Evolutionary conservation across 2,329 filamentous ascomycete species (phyloP).

Genomic region (Fusarium irregulare): DNA sequence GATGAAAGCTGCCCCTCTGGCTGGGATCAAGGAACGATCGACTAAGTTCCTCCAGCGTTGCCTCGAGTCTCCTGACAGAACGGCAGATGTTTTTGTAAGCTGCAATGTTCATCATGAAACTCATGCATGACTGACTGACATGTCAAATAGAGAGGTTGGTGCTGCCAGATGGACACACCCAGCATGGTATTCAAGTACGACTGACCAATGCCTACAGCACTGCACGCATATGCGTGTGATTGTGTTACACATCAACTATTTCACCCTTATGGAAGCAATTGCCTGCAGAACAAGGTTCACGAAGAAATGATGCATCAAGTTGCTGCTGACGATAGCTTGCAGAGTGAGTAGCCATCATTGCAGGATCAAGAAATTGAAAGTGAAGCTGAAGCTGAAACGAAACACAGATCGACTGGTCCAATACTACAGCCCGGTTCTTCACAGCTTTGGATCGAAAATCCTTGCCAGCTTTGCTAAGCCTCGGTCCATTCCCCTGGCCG

Average conservation of each 20-base stretch:
- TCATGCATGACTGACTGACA: slow-evolving; percentile 20
- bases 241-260: slow-evolving; percentile 77
- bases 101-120: neutral
- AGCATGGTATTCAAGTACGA: neutral
- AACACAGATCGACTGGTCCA: slow-evolving; percentile 66
- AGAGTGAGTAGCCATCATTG: slow-evolving; percentile 61
- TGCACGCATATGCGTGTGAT: slow-evolving; percentile 77
- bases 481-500: slow-evolving; percentile 68
- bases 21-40: slow-evolving; percentile 68
- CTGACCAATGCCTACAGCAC: slow-evolving; percentile 46
- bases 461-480: slow-evolving; percentile 64
- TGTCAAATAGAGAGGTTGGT: slow-evolving; percentile 48
- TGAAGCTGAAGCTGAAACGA: slow-evolving; percentile 19
- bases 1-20: slow-evolving; percentile 64
- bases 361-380: neutral
- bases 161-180: neutral
- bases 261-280: slow-evolving; percentile 71
- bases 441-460: slow-evolving; percentile 59
- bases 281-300: slow-evolving; percentile 65
- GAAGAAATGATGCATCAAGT: slow-evolving; percentile 75
- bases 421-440: slow-evolving; percentile 66
- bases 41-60: slow-evolving; percentile 66
- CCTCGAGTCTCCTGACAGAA: slow-evolving; percentile 55
- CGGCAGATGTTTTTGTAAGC: slow-evolving; percentile 71
- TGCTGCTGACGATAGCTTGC: slow-evolving; percentile 73